phyloP scores from a whole-genome alignment of 306 rosid genomes.

The Vigna angularis region DNA sequence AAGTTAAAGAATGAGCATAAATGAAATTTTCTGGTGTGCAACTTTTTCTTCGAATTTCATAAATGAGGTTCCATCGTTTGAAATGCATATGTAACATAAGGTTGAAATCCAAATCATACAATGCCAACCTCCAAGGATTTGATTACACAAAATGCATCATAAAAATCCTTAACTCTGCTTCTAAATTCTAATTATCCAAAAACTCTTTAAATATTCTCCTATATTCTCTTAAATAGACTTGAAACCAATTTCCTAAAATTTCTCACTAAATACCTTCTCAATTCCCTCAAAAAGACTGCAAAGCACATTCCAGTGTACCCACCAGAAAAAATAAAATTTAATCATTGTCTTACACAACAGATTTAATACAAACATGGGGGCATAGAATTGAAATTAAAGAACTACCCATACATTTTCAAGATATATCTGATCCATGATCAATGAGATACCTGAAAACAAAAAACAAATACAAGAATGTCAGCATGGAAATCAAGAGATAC shows the following conservation, averaged over 20 bases:
- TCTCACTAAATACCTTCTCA: conserved; percentile 70
- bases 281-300: conserved; percentile 59
- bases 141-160: too few species aligned
- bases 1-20: too few species aligned
- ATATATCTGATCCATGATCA: conserved; percentile 83
- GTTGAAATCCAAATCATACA: too few species aligned
- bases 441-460: conserved; percentile 77
- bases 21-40: too few species aligned
- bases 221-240: not conserved
- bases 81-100: too few species aligned
- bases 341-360: conserved; percentile 1
- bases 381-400: not conserved
- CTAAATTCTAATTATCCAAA: too few species aligned
- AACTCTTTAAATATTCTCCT: too few species aligned
- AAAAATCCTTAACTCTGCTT: too few species aligned
- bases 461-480: conserved; percentile 51
- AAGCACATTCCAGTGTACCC: conserved; percentile 77
- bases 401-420: not conserved
- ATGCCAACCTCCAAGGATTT: too few species aligned
- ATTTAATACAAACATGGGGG: not conserved
- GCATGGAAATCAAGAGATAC: too few species aligned
- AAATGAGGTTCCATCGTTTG: too few species aligned
- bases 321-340: not conserved
- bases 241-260: conserved; percentile 37
- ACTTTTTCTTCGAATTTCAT: too few species aligned